These are phyloP conservation scores for Populus alba DNA, from an alignment of 345 rosid species.

Conservation along the genomic window DNA sequence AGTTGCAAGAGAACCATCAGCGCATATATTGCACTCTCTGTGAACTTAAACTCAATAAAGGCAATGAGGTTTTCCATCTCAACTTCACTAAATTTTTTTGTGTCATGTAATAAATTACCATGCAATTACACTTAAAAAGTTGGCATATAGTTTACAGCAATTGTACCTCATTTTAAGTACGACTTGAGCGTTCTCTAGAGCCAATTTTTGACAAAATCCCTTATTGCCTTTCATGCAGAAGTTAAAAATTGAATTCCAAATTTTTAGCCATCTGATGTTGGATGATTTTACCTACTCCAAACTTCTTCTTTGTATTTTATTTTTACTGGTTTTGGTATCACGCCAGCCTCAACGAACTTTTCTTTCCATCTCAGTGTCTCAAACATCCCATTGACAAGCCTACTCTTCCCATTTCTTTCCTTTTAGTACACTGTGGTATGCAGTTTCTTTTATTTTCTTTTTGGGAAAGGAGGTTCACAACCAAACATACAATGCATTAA, in stretches of 20 bases:
- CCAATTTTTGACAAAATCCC: not conserved
- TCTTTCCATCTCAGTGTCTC: not conserved
- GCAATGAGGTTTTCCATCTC: constrained; percentile 45
- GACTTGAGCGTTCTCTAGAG: not conserved
- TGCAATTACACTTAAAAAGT: no score
- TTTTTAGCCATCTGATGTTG: not conserved
- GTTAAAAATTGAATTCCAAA: not conserved
- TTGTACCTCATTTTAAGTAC: not conserved
- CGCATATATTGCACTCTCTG: constrained; percentile 61
- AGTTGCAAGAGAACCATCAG: constrained; percentile 56
- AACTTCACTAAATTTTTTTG: no score
- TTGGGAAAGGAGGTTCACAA: not conserved
- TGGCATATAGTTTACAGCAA: not conserved
- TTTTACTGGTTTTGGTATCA: not conserved
- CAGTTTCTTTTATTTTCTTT: not conserved
- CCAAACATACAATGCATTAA: no score
- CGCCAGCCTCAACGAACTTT: not conserved
- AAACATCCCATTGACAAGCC: not conserved
- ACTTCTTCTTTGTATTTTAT: not conserved
- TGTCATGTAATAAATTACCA: no score
- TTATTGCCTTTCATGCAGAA: not conserved
- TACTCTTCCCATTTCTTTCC: not conserved
- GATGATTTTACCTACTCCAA: not conserved
- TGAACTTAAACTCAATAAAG: constrained; percentile 63
- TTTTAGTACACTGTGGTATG: not conserved